A percentile compares a stretch with the other conserved stretches of the same genome.
Conservation (phyloP, 2,329 filamentous ascomycete genomes). For the Paecilomyces variotii region DNA sequence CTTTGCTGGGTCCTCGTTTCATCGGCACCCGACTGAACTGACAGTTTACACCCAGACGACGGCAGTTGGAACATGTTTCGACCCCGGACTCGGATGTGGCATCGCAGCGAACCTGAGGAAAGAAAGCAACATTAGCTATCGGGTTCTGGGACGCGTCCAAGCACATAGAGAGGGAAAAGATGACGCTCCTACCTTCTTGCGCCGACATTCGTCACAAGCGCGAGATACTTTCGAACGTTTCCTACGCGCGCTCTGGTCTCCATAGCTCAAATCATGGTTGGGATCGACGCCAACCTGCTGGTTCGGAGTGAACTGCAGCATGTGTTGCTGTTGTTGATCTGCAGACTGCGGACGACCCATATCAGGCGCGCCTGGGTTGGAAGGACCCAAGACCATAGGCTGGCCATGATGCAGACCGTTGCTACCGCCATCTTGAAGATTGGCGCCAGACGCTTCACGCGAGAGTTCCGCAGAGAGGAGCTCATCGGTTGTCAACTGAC, state of each 20-base stretch:
- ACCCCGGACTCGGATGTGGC: constrained; percentile 65
- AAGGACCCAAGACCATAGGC: constrained; percentile 31
- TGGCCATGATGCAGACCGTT: constrained; percentile 35
- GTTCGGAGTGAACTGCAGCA: constrained; percentile 36
- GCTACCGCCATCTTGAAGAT: constrained; percentile 31
- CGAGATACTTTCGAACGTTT: constrained; percentile 82
- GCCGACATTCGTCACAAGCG: constrained; percentile 80
- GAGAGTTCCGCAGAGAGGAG: constrained; percentile 41
- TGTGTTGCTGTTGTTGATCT: constrained; percentile 33
- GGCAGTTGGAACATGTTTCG: constrained; percentile 73
- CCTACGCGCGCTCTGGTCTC: constrained; percentile 57
- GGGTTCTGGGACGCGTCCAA: constrained; percentile 9
- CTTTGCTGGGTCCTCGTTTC: constrained; percentile 84
- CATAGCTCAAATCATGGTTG: constrained; percentile 43
- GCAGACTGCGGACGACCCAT: constrained; percentile 29
- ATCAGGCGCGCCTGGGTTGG: constrained; percentile 25
- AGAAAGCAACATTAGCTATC: constrained; percentile 13
- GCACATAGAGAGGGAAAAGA: constrained; percentile 4
- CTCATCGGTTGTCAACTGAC: constrained; percentile 40
- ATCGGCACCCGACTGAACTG: constrained; percentile 81
- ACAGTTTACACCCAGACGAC: constrained; percentile 66
- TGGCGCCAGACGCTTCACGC: constrained; percentile 37
- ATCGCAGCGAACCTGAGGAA: constrained; percentile 66
- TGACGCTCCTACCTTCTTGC: constrained; percentile 57
- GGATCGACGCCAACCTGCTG: constrained; percentile 38